phyloP scores from a whole-genome alignment of 2,329 filamentous ascomycete species.

The Tolypocladium paradoxum region DNA sequence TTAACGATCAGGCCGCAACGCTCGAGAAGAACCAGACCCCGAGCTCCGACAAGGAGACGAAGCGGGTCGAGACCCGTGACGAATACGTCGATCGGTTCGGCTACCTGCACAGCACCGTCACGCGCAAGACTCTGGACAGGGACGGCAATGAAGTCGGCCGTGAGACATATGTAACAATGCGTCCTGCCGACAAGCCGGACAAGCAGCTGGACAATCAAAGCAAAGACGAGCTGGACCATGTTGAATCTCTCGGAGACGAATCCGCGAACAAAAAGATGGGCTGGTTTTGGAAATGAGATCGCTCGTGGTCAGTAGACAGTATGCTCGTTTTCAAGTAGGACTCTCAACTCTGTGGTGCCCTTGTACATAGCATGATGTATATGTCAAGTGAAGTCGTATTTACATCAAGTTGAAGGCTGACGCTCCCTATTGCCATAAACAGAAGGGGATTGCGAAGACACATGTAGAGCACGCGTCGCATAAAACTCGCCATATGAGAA shows the following conservation, averaged over 20 bases:
- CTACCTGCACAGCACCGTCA: slow-evolving; percentile 30
- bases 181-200: slow-evolving; percentile 12
- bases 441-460: not conserved
- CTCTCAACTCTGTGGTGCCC: not conserved
- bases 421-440: too few species aligned
- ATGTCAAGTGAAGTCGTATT: not conserved
- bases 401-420: not conserved
- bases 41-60: slow-evolving; percentile 12
- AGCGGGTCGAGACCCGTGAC: slow-evolving; percentile 25
- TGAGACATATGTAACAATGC: slow-evolving; percentile 23
- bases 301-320: too few species aligned
- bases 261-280: slow-evolving; percentile 16
- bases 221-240: slow-evolving; percentile 2
- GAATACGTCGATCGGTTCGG: slow-evolving; percentile 33
- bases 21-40: slow-evolving; percentile 5
- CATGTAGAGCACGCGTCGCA: not conserved
- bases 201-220: slow-evolving; percentile 7
- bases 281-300: slow-evolving; percentile 30
- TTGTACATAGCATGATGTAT: not conserved
- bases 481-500: not conserved
- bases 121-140: slow-evolving; percentile 27
- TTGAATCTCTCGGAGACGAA: not conserved
- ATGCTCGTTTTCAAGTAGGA: not conserved
- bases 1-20: slow-evolving; percentile 12
- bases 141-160: slow-evolving; percentile 30